Evolutionary conservation across 441 rosid species (phyloP).

Genomic region (Croton laevigatus): DNA sequence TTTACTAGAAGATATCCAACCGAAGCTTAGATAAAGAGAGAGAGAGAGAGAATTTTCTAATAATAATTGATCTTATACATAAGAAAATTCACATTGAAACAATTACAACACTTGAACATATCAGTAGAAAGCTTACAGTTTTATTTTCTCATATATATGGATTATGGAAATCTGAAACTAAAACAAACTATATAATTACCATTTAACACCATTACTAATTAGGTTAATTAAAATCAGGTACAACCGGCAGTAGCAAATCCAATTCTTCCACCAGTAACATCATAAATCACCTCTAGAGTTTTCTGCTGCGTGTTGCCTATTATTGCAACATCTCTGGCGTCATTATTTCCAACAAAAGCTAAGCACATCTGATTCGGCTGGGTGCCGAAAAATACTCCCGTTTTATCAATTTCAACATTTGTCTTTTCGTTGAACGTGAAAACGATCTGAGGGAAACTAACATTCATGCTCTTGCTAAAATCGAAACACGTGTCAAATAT

Average conservation of each 20-base stretch:
- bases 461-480: slow-evolving; percentile 34
- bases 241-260: slow-evolving; percentile 78
- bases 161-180: no score
- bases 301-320: slow-evolving; percentile 78
- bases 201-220: no score
- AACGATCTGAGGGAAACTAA: slow-evolving; percentile 44
- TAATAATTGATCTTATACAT: no score
- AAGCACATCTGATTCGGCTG: slow-evolving; percentile 56
- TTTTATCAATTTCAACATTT: slow-evolving; percentile 35
- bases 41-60: no score
- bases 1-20: no score
- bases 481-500: slow-evolving; percentile 82
- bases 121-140: no score
- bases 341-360: slow-evolving; percentile 67
- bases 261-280: slow-evolving; percentile 47
- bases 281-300: slow-evolving; percentile 67
- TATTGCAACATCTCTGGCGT: slow-evolving; percentile 43
- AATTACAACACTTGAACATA: no score
- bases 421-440: slow-evolving; percentile 47
- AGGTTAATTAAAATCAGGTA: slow-evolving; percentile 24
- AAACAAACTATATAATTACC: no score
- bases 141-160: no score
- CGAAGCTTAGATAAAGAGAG: no score
- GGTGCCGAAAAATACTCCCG: slow-evolving; percentile 39
- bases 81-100: no score